phyloP scores from a whole-genome alignment of 192 early-diverging fungal species.

The Coemansia sp. region DNA sequence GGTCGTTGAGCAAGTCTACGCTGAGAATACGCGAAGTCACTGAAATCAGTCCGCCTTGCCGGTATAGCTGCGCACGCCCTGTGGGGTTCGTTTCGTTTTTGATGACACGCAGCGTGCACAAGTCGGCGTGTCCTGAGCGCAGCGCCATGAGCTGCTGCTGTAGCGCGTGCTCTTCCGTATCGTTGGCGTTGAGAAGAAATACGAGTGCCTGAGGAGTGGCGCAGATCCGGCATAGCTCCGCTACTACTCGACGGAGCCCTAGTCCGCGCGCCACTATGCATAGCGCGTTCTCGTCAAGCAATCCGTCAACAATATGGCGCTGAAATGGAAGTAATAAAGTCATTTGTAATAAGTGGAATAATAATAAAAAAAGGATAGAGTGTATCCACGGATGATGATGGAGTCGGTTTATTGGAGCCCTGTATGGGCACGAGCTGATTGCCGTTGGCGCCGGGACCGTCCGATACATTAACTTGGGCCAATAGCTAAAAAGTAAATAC shows the following conservation, averaged over 20 bases:
- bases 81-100: slow-evolving; percentile 42
- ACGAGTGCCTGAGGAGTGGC: slow-evolving; percentile 73
- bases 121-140: slow-evolving; percentile 40
- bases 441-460: no score
- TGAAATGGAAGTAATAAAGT: slow-evolving; percentile 63
- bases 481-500: no score
- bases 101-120: slow-evolving; percentile 16
- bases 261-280: slow-evolving; percentile 81
- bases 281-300: slow-evolving; percentile 80
- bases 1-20: slow-evolving; percentile 83
- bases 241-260: slow-evolving; percentile 72
- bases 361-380: background rate
- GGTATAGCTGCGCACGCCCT: slow-evolving; percentile 64
- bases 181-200: slow-evolving; percentile 73
- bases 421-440: no score
- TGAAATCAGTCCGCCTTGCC: slow-evolving; percentile 80
- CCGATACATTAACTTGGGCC: no score
- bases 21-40: slow-evolving; percentile 88
- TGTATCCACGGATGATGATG: no score
- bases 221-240: slow-evolving; percentile 71
- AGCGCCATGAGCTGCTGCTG: slow-evolving; percentile 58
- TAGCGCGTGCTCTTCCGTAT: slow-evolving; percentile 59
- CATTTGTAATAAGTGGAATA: background rate
- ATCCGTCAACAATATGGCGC: slow-evolving; percentile 64
- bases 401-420: no score